These are phyloP conservation scores for Saccharomycopsis crataegensis DNA, from an alignment of 1,139 yeast genomes.

Conservation along the genomic window DNA sequence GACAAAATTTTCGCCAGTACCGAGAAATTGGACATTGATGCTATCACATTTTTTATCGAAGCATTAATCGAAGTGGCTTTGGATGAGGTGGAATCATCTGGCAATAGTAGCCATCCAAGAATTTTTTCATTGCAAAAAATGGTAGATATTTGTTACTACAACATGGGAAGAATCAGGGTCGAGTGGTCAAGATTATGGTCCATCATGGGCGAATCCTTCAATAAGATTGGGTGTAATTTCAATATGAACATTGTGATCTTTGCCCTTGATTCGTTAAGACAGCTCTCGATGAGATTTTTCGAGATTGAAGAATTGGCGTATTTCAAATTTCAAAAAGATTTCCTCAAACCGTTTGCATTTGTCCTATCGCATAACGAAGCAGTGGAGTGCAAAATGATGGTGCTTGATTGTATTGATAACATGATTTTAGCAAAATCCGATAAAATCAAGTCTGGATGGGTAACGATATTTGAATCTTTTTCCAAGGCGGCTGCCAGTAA, in stretches of 20 bases:
- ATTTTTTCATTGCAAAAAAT: conserved; percentile 89
- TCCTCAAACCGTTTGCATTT: conserved; percentile 83
- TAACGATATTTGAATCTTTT: conserved; percentile 58
- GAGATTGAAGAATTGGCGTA: conserved; percentile 92
- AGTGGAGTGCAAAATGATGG: conserved; percentile 77
- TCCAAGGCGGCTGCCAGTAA: conserved; percentile 46
- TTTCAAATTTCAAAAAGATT: conserved; percentile 92
- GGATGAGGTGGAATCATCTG: conserved; percentile 89
- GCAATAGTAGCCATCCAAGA: conserved; percentile 75
- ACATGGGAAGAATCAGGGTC: conserved; percentile 91
- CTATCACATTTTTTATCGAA: conserved; percentile 77
- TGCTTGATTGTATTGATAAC: conserved; percentile 80
- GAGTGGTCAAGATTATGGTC: conserved; percentile 98
- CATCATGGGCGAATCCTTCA: conserved; percentile 85
- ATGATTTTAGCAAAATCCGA: conserved; percentile 73
- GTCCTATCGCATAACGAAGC: conserved; percentile 63
- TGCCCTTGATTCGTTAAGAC: conserved; percentile 91
- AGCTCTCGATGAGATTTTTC: conserved; percentile 83
- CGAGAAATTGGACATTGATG: conserved; percentile 70
- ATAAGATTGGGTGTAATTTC: conserved; percentile 72
- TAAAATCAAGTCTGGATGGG: conserved; percentile 91
- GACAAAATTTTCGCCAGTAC: conserved; percentile 86
- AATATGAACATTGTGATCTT: conserved; percentile 76
- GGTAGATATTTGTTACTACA: conserved; percentile 95
- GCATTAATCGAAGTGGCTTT: conserved; percentile 82